Conservation (phyloP, 2,329 filamentous ascomycete genomes). For the Cladophialophora psammophila region DNA sequence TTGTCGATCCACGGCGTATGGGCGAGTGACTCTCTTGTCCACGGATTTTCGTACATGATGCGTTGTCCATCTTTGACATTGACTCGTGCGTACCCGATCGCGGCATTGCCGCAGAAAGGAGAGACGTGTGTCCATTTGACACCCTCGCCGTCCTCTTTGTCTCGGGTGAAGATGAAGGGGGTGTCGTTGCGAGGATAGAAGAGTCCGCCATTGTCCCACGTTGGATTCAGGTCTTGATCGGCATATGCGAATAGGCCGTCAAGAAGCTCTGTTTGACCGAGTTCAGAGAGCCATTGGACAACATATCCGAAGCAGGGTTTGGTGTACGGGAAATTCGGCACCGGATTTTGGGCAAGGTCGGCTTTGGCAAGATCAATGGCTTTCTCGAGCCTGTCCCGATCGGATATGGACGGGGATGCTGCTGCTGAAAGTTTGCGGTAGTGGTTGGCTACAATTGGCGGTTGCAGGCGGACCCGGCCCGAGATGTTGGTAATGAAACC, state of each 20-base stretch:
- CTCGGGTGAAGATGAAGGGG: conserved; percentile 33
- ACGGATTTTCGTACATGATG: conserved; percentile 34
- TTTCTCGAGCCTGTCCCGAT: conserved; percentile 15
- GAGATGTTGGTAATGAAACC: conserved; percentile 44
- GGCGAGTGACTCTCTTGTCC: conserved; percentile 21
- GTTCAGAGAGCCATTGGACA: conserved; percentile 45
- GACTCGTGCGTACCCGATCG: conserved; percentile 33
- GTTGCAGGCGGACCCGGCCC: conserved; percentile 40
- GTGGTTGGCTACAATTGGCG: conserved; percentile 39
- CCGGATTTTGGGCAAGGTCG: conserved; percentile 5
- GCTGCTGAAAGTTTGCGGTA: conserved; percentile 38
- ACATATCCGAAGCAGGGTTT: conserved; percentile 44
- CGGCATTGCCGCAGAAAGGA: conserved; percentile 33
- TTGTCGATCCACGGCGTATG: conserved; percentile 30
- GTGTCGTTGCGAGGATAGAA: conserved; percentile 35
- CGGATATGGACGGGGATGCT: conserved; percentile 2
- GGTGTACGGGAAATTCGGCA: conserved; percentile 26
- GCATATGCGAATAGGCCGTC: conserved; percentile 28
- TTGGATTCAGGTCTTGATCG: conserved; percentile 27
- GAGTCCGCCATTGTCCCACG: conserved; percentile 33
- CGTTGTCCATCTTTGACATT: conserved; percentile 34
- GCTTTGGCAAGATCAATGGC: conserved; percentile 20
- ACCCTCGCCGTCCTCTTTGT: conserved; percentile 19
- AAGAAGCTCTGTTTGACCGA: conserved; percentile 28
- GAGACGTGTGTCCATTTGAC: conserved; percentile 28